Base-by-base conservation (phyloP, 257 asterid genomes). In the Rubia yunnanensis region DNA sequence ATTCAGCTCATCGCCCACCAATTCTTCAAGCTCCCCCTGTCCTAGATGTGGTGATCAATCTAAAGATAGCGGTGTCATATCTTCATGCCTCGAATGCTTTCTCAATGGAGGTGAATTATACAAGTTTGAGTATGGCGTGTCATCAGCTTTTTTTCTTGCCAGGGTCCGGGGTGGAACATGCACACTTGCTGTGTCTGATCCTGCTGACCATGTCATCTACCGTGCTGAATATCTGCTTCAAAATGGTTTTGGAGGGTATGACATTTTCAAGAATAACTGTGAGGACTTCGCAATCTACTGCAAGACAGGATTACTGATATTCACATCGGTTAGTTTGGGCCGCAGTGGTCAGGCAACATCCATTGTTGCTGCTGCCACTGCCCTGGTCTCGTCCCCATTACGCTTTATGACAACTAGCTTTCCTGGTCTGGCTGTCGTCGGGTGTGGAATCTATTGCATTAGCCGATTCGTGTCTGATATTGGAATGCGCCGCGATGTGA, bases 151-250 rank as follows among this genome's bases (percentile, higher is more conserved):
- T 34, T 92, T 89, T 60, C 73, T 92, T 2, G 92, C 94, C 54
- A 84, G 82, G 82, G 84, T 84, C 70, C 95, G 96, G 17, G 96
- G 98, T 6, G 96, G 96, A 61, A 89, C 96, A 1, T 89, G 96
- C 56, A 85, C 98, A 31, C 83, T 84, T 41, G 95, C 95, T 63
- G 64, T 18, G 7, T 64, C 96, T 5, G 96, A 92, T 72, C 92
- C 91, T 5, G 66, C 84, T 0, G 91, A 84, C 30, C 78, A 79
- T 24, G 89, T 83, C 36, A 36, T 92, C 60, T 80, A 84, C 77
- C 92, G 98, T 23, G 95, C 96, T 23, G 78, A 82, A 35, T 82
- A 72, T 41, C 89, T 92, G 57, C 95, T 89, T 53, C 79, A 81
- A 70, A 85, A 89, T 18, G 96, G 96, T 46, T 92, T 92, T 66